Evolutionary conservation across 331 rosid genomes (phyloP).

Genomic region (Malus hybrid): DNA sequence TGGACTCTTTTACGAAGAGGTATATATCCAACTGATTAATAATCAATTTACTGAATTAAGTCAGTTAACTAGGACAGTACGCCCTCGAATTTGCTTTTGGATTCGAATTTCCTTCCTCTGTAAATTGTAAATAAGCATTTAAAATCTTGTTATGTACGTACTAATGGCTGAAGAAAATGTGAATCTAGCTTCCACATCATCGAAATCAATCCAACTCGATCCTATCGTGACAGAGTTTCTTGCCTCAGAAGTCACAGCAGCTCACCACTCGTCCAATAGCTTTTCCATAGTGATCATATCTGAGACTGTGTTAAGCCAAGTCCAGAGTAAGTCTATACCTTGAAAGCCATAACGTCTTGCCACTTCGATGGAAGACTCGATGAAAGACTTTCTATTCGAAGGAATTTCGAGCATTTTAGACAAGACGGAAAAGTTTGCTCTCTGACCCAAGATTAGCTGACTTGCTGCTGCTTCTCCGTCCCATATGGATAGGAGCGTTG

Average conservation of each 20-base stretch:
- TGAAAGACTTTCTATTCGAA: conserved; percentile 21
- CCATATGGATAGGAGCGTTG: conserved; percentile 26
- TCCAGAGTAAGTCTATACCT: conserved; percentile 28
- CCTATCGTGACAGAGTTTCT: conserved; percentile 12
- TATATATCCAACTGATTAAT: no score
- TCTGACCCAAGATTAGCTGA: conserved; percentile 13
- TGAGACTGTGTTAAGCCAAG: conserved; percentile 14
- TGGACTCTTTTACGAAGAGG: no score
- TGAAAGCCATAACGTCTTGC: conserved; percentile 27
- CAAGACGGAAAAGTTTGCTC: neutral
- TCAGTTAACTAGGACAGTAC: no score
- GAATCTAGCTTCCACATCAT: conserved; percentile 36
- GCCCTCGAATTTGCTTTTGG: no score
- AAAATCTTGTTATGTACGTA: no score
- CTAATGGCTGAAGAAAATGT: no score
- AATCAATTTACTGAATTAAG: no score
- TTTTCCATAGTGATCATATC: conserved; percentile 23
- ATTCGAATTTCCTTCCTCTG: no score
- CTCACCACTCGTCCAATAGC: conserved; percentile 28
- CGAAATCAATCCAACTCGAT: conserved; percentile 41
- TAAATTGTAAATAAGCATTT: no score
- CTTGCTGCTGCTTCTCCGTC: conserved; percentile 11
- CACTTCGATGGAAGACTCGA: conserved; percentile 23
- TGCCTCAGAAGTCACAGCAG: conserved; percentile 23
- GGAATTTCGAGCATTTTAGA: conserved; percentile 5